Evolutionary conservation across 2,329 filamentous ascomycete species (phyloP).

Genomic region (Myotisia sp.): DNA sequence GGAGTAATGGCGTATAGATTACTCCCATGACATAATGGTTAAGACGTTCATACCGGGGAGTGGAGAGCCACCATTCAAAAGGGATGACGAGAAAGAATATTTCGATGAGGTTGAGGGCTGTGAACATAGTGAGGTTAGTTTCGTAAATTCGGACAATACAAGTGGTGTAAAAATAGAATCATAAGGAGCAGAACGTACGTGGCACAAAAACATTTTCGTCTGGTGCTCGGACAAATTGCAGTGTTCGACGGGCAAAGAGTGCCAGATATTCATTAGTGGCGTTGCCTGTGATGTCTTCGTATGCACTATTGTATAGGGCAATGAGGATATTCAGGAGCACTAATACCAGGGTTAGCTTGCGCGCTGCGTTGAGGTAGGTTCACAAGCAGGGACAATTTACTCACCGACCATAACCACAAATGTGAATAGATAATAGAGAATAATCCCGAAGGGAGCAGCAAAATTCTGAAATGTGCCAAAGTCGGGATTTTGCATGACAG

Average conservation of each 20-base stretch:
- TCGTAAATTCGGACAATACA: no score
- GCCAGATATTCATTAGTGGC: slow-evolving; percentile 92
- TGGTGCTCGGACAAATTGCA: slow-evolving; percentile 90
- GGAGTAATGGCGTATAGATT: slow-evolving; percentile 69
- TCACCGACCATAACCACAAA: slow-evolving; percentile 80
- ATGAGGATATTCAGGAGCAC: slow-evolving; percentile 91
- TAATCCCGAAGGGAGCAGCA: slow-evolving; percentile 79
- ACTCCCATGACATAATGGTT: slow-evolving; percentile 82
- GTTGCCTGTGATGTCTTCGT: slow-evolving; percentile 85
- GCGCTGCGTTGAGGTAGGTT: no score
- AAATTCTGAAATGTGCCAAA: slow-evolving; percentile 83
- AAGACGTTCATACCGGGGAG: slow-evolving; percentile 55
- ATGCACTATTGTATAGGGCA: slow-evolving; percentile 90
- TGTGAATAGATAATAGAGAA: slow-evolving; percentile 94
- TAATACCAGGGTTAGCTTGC: no score
- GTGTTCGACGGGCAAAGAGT: slow-evolving; percentile 82
- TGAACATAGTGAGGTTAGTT: neutral
- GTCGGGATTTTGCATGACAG: slow-evolving; percentile 81
- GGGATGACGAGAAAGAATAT: slow-evolving; percentile 63
- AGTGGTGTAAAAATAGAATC: neutral
- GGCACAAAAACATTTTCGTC: slow-evolving; percentile 98
- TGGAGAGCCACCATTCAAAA: slow-evolving; percentile 92
- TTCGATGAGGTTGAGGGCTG: slow-evolving; percentile 79
- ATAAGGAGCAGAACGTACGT: slow-evolving; percentile 29
- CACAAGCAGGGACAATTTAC: slow-evolving; percentile 10